These are phyloP conservation scores for Penicillium sp. DNA, from an alignment of 2,329 filamentous ascomycete species.

Conservation along the genomic window DNA sequence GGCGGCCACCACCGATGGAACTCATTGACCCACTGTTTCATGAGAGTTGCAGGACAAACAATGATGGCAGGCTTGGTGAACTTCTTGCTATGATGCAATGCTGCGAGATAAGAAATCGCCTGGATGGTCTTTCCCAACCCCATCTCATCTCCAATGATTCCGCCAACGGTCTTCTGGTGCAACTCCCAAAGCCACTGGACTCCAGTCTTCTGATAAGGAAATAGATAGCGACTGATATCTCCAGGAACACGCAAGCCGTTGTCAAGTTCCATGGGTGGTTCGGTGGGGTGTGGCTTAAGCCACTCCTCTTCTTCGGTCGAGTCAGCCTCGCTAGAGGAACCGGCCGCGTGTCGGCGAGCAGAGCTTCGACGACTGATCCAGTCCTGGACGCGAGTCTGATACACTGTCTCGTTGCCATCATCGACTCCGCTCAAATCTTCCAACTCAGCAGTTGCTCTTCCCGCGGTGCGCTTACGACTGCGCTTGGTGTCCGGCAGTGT, in stretches of 20 bases:
- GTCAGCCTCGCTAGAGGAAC: conserved; percentile 38
- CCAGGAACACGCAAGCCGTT: conserved; percentile 78
- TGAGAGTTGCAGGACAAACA: conserved; percentile 87
- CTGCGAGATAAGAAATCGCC: conserved; percentile 77
- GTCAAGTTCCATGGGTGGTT: conserved; percentile 55
- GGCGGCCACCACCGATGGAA: conserved; percentile 99
- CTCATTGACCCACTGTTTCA: conserved; percentile 97
- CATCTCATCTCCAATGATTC: conserved; percentile 97
- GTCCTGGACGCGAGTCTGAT: conserved; percentile 67
- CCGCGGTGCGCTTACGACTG: conserved; percentile 21
- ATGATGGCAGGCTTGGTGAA: conserved; percentile 82
- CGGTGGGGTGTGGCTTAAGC: conserved; percentile 78
- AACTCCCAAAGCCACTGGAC: conserved; percentile 95
- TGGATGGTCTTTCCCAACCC: conserved; percentile 93
- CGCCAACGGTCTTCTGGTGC: conserved; percentile 82
- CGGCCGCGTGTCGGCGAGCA: conserved; percentile 51
- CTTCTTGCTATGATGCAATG: conserved; percentile 84
- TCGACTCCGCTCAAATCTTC: conserved; percentile 67
- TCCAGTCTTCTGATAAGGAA: conserved; percentile 95
- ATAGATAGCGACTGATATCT: conserved; percentile 86
- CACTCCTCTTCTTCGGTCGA: conserved; percentile 56
- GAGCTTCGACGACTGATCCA: conserved; percentile 67
- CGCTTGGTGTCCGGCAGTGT: conserved; percentile 22
- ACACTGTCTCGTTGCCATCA: conserved; percentile 82
- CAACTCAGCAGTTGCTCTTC: conserved; percentile 39